A percentile compares a stretch with the other conserved stretches of the same genome.
These are phyloP conservation scores for Kalaharituber pfeilii DNA, from an alignment of 2,329 filamentous ascomycete genomes.

Conservation along the genomic window DNA sequence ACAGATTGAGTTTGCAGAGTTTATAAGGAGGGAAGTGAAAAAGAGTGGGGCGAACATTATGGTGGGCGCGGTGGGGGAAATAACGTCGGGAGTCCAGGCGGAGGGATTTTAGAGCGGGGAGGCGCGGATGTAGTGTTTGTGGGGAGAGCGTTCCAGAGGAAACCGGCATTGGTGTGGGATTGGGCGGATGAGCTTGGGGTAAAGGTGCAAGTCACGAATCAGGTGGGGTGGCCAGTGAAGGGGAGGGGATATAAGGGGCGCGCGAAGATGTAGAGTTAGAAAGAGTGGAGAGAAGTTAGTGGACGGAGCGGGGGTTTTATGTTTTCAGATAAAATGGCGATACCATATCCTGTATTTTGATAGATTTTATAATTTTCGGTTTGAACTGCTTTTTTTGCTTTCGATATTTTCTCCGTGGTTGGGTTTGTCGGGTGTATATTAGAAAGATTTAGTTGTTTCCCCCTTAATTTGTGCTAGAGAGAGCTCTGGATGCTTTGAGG, in stretches of 20 bases:
- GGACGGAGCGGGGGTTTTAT: too few species aligned
- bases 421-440: too few species aligned
- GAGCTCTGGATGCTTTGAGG: too few species aligned
- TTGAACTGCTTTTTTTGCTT: too few species aligned
- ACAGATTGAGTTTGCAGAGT: constrained; percentile 56
- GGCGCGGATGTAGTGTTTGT: constrained; percentile 35
- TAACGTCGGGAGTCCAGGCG: constrained; percentile 26
- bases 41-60: constrained; percentile 34
- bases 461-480: too few species aligned
- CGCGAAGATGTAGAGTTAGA: too few species aligned
- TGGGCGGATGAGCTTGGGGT: constrained; percentile 39
- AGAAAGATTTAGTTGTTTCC: too few species aligned
- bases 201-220: constrained; percentile 33
- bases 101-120: constrained; percentile 30
- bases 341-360: too few species aligned
- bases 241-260: constrained; percentile 3
- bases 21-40: constrained; percentile 56
- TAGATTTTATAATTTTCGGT: too few species aligned
- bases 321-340: too few species aligned
- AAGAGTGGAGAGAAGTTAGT: too few species aligned
- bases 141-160: constrained; percentile 41
- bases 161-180: constrained; percentile 38
- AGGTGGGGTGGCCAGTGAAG: constrained; percentile 40
- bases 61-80: constrained; percentile 58
- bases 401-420: too few species aligned